Evolutionary conservation across 2,329 filamentous ascomycete genomes (phyloP), one percentile per base, ranked within the genome.

Genomic region (Aureobasidium sp.): DNA sequence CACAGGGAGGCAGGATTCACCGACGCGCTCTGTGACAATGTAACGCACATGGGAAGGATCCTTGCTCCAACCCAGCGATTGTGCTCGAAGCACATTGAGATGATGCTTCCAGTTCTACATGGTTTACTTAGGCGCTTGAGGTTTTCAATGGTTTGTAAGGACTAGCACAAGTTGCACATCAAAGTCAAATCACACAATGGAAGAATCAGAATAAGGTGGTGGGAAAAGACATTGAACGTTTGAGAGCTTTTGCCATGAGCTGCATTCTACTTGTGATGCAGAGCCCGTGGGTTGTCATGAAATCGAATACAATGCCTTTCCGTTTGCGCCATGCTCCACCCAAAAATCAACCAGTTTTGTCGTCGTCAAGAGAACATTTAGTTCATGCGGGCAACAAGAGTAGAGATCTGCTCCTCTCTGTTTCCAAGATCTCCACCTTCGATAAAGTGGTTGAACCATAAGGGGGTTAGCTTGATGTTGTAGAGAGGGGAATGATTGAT

Each of bases 401-500:
- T 83, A 81, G 97, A 97, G 86, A 97, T 97, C 83, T 92, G 87
- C 74, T 97, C 92, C 85, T 99, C 94, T 70, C 94, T 89, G 87
- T 99, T 97, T 78, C 94, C 94, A 72, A 95, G 83, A 80, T 99
- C 94, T 88, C 94, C 94, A 80, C 44, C 94, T 85, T 97, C 90
- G 67, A 97, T 90, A 15, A 39, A 39, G 37, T 39, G 37, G 37
- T 39, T 39, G 37, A 39, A 39, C 21, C 21, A 21, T 21, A 21
- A 21, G 21, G 21, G 21, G 21, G 21, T 21, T 21, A 21, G 21
- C 21, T 21, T 21, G 21, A 21, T 21, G 21, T 21, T 21, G 21
- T 21, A 21, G 21, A 21, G 21, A 21, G 21, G 21, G 21, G 21
- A 21, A 21, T 21, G 21, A 21, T 21, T 21, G 21, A 21, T 21